phyloP scores from a whole-genome alignment of 345 rosid species.

The Corchorus olitorius region DNA sequence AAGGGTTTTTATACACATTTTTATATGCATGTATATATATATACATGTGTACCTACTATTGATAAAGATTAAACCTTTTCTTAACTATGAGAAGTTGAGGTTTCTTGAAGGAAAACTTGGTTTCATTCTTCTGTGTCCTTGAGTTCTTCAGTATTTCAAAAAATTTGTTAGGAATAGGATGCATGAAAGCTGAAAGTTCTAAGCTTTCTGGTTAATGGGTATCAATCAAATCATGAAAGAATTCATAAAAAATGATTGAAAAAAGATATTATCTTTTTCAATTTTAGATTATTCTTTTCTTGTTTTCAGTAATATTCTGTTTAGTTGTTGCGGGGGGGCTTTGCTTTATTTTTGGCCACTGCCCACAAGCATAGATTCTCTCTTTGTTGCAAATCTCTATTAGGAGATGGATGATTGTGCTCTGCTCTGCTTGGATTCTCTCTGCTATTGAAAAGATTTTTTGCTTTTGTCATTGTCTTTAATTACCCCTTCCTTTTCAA shows the following conservation, averaged over 20 bases:
- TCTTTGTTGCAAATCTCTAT: conserved; percentile 37
- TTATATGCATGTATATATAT: neutral
- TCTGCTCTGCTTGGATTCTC: conserved; percentile 39
- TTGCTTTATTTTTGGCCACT: conserved; percentile 45
- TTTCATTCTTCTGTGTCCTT: conserved; percentile 25
- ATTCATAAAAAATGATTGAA: conserved; percentile 63
- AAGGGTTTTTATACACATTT: neutral
- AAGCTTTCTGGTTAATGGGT: conserved; percentile 52
- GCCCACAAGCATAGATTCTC: conserved; percentile 72
- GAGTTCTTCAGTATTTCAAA: conserved; percentile 15
- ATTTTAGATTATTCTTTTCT: conserved; percentile 51
- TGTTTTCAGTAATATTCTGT: conserved; percentile 60
- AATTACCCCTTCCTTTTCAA: conserved; percentile 39
- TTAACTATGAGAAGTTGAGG: neutral
- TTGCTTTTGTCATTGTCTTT: conserved; percentile 48
- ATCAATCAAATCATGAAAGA: conserved; percentile 59
- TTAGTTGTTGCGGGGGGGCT: conserved; percentile 30
- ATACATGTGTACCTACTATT: neutral
- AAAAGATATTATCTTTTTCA: conserved; percentile 41
- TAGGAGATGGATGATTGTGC: conserved; percentile 40
- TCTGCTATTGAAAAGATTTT: conserved; percentile 46
- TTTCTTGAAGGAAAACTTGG: neutral
- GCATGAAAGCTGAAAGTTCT: conserved; percentile 29
- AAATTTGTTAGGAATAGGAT: conserved; percentile 24
- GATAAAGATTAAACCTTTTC: neutral